A percentile compares a stretch with the other conserved stretches of the same genome.
Evolutionary conservation across 176 grass and related monocot genomes (phyloP).

Genomic region (Aechmea fasciata): DNA sequence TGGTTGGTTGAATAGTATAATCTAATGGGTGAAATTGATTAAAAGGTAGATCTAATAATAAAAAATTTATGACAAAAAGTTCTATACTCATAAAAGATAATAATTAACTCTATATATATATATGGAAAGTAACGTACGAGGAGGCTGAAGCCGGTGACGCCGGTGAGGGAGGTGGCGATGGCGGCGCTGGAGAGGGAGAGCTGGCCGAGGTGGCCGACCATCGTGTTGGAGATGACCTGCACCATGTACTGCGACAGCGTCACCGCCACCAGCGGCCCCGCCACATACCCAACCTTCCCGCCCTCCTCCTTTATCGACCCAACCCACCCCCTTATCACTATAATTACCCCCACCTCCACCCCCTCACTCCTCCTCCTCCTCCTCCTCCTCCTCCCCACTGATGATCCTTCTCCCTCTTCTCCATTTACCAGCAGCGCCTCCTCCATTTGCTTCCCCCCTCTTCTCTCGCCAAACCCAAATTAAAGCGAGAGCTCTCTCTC

Average conservation of each 20-base stretch:
- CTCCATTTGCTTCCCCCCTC: neutral
- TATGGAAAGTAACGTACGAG: slow-evolving; percentile 35
- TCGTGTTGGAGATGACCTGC: slow-evolving; percentile 89
- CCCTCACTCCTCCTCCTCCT: no score
- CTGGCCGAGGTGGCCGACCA: slow-evolving; percentile 81
- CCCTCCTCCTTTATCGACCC: slow-evolving; percentile 13
- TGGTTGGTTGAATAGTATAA: no score
- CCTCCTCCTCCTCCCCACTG: no score
- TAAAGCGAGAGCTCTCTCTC: no score
- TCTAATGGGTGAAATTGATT: no score
- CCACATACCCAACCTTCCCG: slow-evolving; percentile 33
- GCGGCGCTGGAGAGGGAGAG: slow-evolving; percentile 69
- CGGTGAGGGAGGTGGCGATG: slow-evolving; percentile 72
- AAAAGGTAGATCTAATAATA: no score
- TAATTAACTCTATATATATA: no score
- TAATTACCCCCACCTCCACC: no score
- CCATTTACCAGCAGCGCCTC: neutral
- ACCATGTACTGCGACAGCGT: slow-evolving; percentile 45
- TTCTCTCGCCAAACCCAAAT: neutral
- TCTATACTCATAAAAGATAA: no score
- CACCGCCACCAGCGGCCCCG: slow-evolving; percentile 47
- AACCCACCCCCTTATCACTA: no score
- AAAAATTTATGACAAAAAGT: no score
- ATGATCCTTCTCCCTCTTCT: no score
- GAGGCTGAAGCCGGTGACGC: slow-evolving; percentile 87